Evolutionary conservation across 2,329 filamentous ascomycete genomes (phyloP).

Genomic region (Rhynchosporium secalis): DNA sequence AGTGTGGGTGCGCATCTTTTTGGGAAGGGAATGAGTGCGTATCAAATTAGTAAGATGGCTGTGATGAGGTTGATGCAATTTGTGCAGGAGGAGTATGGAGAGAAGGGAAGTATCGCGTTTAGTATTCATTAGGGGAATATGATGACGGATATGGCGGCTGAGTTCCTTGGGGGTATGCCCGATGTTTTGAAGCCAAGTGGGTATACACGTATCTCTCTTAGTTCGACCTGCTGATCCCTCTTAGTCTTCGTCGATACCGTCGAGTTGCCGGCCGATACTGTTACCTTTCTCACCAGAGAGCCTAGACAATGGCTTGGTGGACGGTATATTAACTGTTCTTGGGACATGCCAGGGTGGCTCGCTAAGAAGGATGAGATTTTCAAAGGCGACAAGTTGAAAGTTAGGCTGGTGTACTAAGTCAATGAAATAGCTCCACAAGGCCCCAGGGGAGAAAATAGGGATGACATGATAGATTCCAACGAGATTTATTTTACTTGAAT

Average conservation of each 20-base stretch:
- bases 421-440: neutral
- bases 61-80: constrained; percentile 51
- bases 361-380: constrained; percentile 46
- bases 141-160: constrained; percentile 28
- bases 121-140: constrained; percentile 43
- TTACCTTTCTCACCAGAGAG: constrained; percentile 46
- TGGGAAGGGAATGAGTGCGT: constrained; percentile 43
- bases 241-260: constrained; percentile 39
- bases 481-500: neutral
- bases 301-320: constrained; percentile 48
- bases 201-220: neutral
- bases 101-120: constrained; percentile 44
- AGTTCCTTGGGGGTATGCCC: constrained; percentile 10
- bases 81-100: constrained; percentile 46
- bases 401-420: constrained; percentile 33
- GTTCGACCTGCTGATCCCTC: neutral
- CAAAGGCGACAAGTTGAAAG: constrained; percentile 39
- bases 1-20: constrained; percentile 46
- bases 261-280: constrained; percentile 45
- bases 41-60: constrained; percentile 52
- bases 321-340: constrained; percentile 47
- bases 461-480: neutral
- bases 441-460: neutral
- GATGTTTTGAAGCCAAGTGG: constrained; percentile 22
- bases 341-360: constrained; percentile 50